A percentile compares a stretch with the other conserved stretches of the same genome.
Conservation (phyloP, 768 basidiomycete genomes). For the Cytidiella melzeri region DNA sequence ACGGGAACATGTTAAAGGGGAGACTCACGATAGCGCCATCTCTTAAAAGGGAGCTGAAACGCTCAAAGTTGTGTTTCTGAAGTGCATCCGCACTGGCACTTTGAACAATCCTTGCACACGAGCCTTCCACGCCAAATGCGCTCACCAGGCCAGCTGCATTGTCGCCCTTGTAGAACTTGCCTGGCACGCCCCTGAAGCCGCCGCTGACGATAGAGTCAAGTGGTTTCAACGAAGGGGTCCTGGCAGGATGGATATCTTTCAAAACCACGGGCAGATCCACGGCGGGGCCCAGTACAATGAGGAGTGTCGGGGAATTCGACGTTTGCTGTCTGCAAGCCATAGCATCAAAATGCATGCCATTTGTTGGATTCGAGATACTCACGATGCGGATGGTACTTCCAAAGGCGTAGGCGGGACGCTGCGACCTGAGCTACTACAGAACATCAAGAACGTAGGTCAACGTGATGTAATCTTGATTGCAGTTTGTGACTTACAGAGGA, state of each 20-base stretch:
- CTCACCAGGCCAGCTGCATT: constrained; percentile 46
- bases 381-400: constrained; percentile 9
- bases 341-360: too few species aligned
- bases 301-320: constrained; percentile 34
- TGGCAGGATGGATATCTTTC: constrained; percentile 30
- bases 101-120: constrained; percentile 41
- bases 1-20: neutral
- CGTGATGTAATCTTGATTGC: constrained; percentile 22
- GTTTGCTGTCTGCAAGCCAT: too few species aligned
- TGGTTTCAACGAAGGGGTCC: constrained; percentile 17
- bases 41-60: constrained; percentile 44
- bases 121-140: constrained; percentile 44
- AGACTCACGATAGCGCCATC: constrained; percentile 47
- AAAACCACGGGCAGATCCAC: constrained; percentile 47
- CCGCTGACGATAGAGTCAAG: constrained; percentile 35
- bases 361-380: neutral
- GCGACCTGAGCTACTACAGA: neutral
- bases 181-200: constrained; percentile 39
- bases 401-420: neutral
- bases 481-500: constrained; percentile 43
- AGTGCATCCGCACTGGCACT: constrained; percentile 33
- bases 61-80: constrained; percentile 41
- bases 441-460: constrained; percentile 26
- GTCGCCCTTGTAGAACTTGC: constrained; percentile 51
- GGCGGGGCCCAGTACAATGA: constrained; percentile 43